Evolutionary conservation across 2,329 filamentous ascomycete species (phyloP), one percentile per base, ranked within the genome.

Genomic region (Colletotrichum eremochloae): DNA sequence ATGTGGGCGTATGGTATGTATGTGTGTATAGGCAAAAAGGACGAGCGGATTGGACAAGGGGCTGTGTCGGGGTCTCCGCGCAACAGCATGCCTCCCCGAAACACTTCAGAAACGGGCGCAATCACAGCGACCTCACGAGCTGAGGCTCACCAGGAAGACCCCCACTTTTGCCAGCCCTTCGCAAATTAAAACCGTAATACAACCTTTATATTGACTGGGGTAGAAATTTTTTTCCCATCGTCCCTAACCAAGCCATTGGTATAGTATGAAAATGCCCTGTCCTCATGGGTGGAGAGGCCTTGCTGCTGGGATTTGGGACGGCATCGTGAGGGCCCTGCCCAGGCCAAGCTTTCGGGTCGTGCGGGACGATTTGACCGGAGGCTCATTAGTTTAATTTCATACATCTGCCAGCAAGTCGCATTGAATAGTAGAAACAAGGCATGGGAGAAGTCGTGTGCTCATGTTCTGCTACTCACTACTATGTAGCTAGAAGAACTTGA

Each of bases 41-140:
- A 6, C 1, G 18, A 18, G 31, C 33, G 33, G 9, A 14, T 12
- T 12, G 53, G 53, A 18, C 18, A 46, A 14, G 33, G 53, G 55
- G 36, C 55, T 20, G 55, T 57, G 55, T 18, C 29, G 55, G 52
- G 14, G 20, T 5, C 55, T 24, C 20, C 33, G n/a, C 55, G 36
- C 36, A 57, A 7, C 46, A n/a, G n/a, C 42, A 44, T 24, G 9
- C 46, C 33, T 3, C 33, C 50, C 67, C 71, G 71, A 73, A 73
- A 73, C 71, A 73, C 67, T 62, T 57, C 61, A 40, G 71, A 73
- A 73, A 73, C 71, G 56, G 67, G 56, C 50, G 50, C 36, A 40
- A 50, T 36, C 33, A 46, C 44, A 63, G 15, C 29, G 29, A 12
- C 60, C 58, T 61, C 50, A 50, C 20, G 33, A 29, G 15, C 31